Evolutionary conservation across 73 alveolate species (phyloP).

Genomic region (Paramecium sexaurelia): DNA sequence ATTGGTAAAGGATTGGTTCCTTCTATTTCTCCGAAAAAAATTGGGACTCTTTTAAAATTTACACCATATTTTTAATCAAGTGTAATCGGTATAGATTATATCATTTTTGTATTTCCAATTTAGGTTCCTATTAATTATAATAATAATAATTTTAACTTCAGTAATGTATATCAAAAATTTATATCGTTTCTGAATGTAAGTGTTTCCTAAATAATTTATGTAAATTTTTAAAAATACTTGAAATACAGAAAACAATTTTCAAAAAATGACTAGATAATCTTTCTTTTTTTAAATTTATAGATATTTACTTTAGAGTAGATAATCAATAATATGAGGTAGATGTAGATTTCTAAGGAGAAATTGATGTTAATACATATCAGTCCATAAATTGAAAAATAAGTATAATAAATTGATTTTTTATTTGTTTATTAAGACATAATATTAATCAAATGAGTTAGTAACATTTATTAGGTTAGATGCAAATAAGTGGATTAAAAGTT

Average conservation of each 20-base stretch:
- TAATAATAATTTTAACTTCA: not conserved
- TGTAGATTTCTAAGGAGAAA: too few relatives aligned
- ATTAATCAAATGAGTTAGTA: not conserved
- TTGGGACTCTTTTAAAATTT: slow-evolving; percentile 21
- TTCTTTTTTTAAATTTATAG: too few relatives aligned
- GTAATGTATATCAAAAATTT: not conserved
- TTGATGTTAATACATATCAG: not conserved
- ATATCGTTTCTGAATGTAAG: too few relatives aligned
- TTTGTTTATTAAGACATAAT: not conserved
- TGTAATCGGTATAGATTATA: slow-evolving; percentile 10
- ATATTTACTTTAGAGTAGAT: too few relatives aligned
- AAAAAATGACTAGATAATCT: too few relatives aligned
- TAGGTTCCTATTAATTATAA: not conserved
- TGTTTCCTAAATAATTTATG: too few relatives aligned
- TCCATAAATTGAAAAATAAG: not conserved
- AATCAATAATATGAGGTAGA: too few relatives aligned
- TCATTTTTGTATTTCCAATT: slow-evolving; percentile 6
- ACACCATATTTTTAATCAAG: slow-evolving; percentile 19
- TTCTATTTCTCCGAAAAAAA: not conserved
- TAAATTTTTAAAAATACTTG: too few relatives aligned
- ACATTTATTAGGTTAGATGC: not conserved
- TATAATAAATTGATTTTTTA: not conserved
- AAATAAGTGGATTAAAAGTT: not conserved
- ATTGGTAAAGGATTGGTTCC: slow-evolving; percentile 43
- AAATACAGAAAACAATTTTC: too few relatives aligned